phyloP scores from a whole-genome alignment of 805 yeast species.

The Metschnikowia amazonensis region DNA sequence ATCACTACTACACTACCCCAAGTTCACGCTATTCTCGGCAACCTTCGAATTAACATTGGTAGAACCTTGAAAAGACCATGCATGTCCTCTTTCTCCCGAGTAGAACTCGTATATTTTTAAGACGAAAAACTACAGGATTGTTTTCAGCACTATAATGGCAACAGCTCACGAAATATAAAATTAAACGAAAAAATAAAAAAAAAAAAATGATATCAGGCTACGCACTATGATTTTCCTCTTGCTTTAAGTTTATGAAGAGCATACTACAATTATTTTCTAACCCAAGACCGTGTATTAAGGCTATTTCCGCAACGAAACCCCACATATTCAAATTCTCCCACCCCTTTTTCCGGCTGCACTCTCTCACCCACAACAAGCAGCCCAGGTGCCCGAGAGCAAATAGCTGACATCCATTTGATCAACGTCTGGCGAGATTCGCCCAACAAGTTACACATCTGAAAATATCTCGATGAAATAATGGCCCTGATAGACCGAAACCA shows the following conservation, averaged over 20 bases:
- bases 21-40: not conserved
- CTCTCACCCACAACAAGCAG: not conserved
- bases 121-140: not conserved
- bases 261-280: slow-evolving; percentile 1
- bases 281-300: not conserved
- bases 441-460: not conserved
- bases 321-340: not conserved
- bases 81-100: slow-evolving; percentile 1
- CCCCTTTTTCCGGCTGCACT: not conserved
- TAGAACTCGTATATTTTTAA: slow-evolving; percentile 2
- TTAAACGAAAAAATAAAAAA: not conserved
- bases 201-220: slow-evolving; percentile 5
- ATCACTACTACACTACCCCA: not conserved
- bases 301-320: not conserved
- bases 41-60: not conserved
- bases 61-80: not conserved
- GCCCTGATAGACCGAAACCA: slow-evolving; percentile 13
- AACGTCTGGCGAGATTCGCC: not conserved
- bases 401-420: not conserved
- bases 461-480: not conserved
- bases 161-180: not conserved
- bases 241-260: slow-evolving; percentile 3
- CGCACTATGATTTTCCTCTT: slow-evolving; percentile 5
- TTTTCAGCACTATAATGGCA: not conserved
- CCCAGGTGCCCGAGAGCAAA: not conserved